Evolutionary conservation across 2,329 filamentous ascomycete species (phyloP), one percentile per base, ranked within the genome.

Genomic region (Beauveria sp.): DNA sequence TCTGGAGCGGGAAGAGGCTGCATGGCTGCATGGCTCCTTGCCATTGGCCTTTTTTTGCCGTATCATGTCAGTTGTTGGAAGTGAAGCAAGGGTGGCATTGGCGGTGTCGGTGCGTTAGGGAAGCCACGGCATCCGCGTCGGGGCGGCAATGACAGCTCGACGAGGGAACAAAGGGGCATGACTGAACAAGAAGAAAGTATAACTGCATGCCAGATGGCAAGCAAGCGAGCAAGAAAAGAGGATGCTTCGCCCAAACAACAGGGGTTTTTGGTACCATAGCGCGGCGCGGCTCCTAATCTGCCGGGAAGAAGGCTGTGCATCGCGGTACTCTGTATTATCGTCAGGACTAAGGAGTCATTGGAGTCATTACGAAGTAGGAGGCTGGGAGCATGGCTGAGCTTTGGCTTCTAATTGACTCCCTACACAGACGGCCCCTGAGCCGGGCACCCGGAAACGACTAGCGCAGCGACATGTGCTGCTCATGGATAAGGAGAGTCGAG

Each of bases 361-460:
- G 34, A 38, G 34, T 38, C 14, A 16, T 38, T 38, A 38, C 12
- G 34, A 34, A 34, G 30, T 34, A 34, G 10, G 30, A 38, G 34
- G 34, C 34, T 38, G 34, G 14, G 34, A 45, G 34, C 57, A 59
- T 52, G 46, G 38, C 22, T 28, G 34, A 52, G 47, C 30, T 30
- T 43, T 24, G 46, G 57, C 57, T 43, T 43, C 34, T 14, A 22
- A 59, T 59, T 59, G 57, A 59, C 22, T 34, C n/a, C 14, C 16
- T 22, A 38, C 16, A 24, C 8, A 38, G 10, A 20, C 30, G 45
- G 47, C 57, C 57, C 57, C 57, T 59, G 57, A 51, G 22, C 47
- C 34, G 38, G 57, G 47, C 43, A 20, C n/a, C 57, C 47, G 57
- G 47, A 59, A 51, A 59, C n/a, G 57, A 52, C 20, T 45, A 50